Percentiles rank a stretch among this genome's conserved stretches.
Evolutionary conservation across 805 yeast species (phyloP).

Genomic region (Dipodascopsis tothii): DNA sequence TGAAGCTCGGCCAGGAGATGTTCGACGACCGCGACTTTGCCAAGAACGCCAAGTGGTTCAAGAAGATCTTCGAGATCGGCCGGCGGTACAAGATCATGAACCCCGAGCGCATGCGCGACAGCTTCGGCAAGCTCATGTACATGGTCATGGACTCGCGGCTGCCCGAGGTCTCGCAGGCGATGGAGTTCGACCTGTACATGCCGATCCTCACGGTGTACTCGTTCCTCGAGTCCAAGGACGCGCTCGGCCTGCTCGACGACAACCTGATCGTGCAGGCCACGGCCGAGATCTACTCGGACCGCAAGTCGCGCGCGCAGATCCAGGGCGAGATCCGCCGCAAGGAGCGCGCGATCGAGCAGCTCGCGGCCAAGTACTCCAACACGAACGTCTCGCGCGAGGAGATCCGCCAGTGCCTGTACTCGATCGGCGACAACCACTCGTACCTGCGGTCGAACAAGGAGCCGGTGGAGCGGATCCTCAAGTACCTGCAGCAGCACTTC

Average conservation of each 20-base stretch:
- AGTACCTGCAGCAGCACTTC: constrained; percentile 43
- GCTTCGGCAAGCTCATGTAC: constrained; percentile 70
- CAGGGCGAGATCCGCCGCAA: constrained; percentile 55
- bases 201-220: constrained; percentile 59
- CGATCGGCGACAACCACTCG: constrained; percentile 72
- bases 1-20: constrained; percentile 59
- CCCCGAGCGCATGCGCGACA: constrained; percentile 72
- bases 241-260: constrained; percentile 46
- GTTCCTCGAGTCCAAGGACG: constrained; percentile 39
- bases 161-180: constrained; percentile 58
- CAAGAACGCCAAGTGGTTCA: constrained; percentile 67
- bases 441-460: constrained; percentile 60
- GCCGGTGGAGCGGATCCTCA: constrained; percentile 59
- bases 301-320: constrained; percentile 47
- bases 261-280: constrained; percentile 56
- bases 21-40: constrained; percentile 60
- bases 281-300: constrained; percentile 54
- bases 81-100: constrained; percentile 77
- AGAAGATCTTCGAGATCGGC: constrained; percentile 66
- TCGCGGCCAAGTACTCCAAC: constrained; percentile 45
- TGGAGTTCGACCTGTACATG: constrained; percentile 69
- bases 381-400: constrained; percentile 44
- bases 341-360: constrained; percentile 58
- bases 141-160: constrained; percentile 79
- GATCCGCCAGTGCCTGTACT: constrained; percentile 63